Evolutionary conservation across 371 early-diverging fungal genomes (phyloP).

Genomic region (Nematocida sp.): DNA sequence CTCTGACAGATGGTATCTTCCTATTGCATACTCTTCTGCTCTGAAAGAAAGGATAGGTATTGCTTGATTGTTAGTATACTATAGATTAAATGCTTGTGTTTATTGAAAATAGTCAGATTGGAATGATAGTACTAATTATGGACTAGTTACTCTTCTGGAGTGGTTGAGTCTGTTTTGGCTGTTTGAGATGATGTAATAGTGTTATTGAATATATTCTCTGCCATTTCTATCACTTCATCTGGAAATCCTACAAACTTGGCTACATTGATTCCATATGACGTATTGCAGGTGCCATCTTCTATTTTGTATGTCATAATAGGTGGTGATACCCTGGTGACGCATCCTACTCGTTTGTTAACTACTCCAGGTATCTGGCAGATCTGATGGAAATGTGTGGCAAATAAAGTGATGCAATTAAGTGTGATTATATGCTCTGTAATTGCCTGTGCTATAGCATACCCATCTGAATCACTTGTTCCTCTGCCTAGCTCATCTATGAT

Average conservation of each 20-base stretch:
- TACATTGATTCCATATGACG: constrained; percentile 94
- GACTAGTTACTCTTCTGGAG: too few relatives aligned
- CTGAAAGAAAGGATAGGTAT: too few relatives aligned
- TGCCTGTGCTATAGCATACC: constrained; percentile 88
- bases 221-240: constrained; percentile 56
- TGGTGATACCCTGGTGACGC: constrained; percentile 4
- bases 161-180: neutral
- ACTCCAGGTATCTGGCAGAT: constrained; percentile 69
- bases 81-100: too few relatives aligned
- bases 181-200: neutral
- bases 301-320: constrained; percentile 61
- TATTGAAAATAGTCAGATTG: too few relatives aligned
- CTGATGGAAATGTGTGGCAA: constrained; percentile 63
- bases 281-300: constrained; percentile 74
- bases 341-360: constrained; percentile 52
- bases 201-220: constrained; percentile 39
- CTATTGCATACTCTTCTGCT: too few relatives aligned
- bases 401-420: constrained; percentile 47
- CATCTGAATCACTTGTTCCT: constrained; percentile 94
- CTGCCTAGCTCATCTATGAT: constrained; percentile 90
- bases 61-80: too few relatives aligned
- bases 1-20: too few relatives aligned
- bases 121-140: too few relatives aligned
- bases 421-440: constrained; percentile 76
- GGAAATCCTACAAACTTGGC: constrained; percentile 90